Percentiles rank a stretch among this genome's conserved stretches.
phyloP scores from a whole-genome alignment of 345 rosid species.

The Lumnitzera racemosa region DNA sequence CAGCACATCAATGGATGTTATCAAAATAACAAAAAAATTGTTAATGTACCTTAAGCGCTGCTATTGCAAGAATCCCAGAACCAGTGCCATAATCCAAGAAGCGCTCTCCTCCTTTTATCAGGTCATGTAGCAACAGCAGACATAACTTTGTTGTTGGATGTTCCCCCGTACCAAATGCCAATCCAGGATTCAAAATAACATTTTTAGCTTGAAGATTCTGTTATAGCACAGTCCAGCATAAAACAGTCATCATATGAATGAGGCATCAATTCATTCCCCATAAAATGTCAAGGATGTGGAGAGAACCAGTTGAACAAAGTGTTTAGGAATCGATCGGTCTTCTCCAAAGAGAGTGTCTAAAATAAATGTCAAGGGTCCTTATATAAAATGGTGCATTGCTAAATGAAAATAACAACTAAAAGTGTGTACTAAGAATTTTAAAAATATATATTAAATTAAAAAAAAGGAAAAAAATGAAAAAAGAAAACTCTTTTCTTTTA shows the following conservation, averaged over 20 bases:
- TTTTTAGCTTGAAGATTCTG: conserved; percentile 59
- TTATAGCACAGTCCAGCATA: not conserved
- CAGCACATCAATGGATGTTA: no score
- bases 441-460: no score
- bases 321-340: no score
- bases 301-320: not conserved
- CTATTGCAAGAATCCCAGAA: conserved; percentile 85
- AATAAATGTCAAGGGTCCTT: no score
- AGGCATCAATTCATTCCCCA: not conserved
- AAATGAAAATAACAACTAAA: no score
- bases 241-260: not conserved
- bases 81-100: conserved; percentile 92
- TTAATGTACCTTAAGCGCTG: conserved; percentile 67
- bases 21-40: not conserved
- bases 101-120: conserved; percentile 67
- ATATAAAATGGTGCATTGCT: no score
- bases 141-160: conserved; percentile 77
- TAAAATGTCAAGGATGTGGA: not conserved
- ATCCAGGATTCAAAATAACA: conserved; percentile 77
- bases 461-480: not conserved
- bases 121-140: conserved; percentile 44
- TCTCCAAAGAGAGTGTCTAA: no score
- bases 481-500: no score
- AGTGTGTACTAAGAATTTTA: no score
- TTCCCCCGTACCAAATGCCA: conserved; percentile 93